phyloP scores from a whole-genome alignment of 2,329 filamentous ascomycete species.

The Claviceps arundinis region DNA sequence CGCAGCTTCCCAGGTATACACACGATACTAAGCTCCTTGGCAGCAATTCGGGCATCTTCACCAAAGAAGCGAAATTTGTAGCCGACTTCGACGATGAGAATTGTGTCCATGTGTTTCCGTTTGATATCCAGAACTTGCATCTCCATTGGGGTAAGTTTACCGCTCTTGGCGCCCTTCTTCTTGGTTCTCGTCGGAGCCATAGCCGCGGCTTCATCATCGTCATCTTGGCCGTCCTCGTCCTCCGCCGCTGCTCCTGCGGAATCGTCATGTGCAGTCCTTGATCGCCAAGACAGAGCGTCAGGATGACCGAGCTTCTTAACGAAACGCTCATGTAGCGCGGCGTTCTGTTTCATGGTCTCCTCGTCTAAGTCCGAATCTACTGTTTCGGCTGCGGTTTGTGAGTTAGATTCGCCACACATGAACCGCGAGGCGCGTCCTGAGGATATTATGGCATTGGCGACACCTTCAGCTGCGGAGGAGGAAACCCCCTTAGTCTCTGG shows the following conservation, averaged over 20 bases:
- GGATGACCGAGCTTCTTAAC: conserved; percentile 81
- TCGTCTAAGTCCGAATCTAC: conserved; percentile 35
- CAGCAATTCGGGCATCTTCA: conserved; percentile 79
- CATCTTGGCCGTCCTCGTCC: conserved; percentile 38
- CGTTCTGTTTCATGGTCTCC: conserved; percentile 42
- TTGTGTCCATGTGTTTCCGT: conserved; percentile 72
- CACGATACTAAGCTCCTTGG: conserved; percentile 84
- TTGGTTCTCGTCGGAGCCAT: conserved; percentile 30
- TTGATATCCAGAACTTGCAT: conserved; percentile 91
- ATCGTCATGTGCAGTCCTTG: conserved; percentile 42
- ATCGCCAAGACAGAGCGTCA: conserved; percentile 61
- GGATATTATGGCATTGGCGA: neutral
- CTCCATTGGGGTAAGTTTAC: conserved; percentile 89
- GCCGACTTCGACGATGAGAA: conserved; percentile 87
- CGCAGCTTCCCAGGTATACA: conserved; percentile 93
- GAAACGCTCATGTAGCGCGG: conserved; percentile 69
- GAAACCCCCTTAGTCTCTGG: conserved; percentile 21
- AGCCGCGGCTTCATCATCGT: conserved; percentile 32
- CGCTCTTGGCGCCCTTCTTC: conserved; percentile 58
- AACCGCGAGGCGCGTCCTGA: conserved; percentile 37
- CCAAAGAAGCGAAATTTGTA: conserved; percentile 98
- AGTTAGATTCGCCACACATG: conserved; percentile 30
- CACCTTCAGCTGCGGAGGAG: conserved; percentile 6
- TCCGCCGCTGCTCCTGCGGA: conserved; percentile 43
- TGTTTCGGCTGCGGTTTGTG: conserved; percentile 25